A percentile compares a stretch with the other conserved stretches of the same genome.
These are phyloP conservation scores for Plasmodium sp. DNA, from an alignment of 169 alveolate genomes.

Conservation along the genomic window DNA sequence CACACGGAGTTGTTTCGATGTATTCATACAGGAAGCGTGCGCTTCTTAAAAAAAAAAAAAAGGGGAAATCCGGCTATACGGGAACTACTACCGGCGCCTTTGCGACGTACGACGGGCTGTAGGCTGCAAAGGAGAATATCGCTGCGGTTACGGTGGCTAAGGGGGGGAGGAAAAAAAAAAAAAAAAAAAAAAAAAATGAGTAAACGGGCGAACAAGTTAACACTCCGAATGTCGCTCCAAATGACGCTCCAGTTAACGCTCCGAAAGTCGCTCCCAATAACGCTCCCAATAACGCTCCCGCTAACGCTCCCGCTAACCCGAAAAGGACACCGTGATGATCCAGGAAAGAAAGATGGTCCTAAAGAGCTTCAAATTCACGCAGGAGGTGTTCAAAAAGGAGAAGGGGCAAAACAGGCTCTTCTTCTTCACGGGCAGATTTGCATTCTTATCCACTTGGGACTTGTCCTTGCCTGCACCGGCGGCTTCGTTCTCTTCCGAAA, in stretches of 20 bases:
- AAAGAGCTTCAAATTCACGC: conserved; percentile 65
- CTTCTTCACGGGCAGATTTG: background rate
- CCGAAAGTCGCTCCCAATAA: background rate
- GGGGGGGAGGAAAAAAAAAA: conserved; percentile 10
- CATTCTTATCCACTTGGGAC: background rate
- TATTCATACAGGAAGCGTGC: background rate
- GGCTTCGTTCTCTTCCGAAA: background rate
- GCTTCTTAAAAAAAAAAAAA: background rate
- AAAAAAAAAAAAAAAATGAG: background rate
- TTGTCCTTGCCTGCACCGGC: background rate
- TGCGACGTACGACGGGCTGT: conserved; percentile 54
- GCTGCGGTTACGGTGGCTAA: conserved; percentile 70
- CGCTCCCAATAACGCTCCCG: background rate
- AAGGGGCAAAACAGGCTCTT: background rate
- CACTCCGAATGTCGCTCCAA: too few relatives aligned
- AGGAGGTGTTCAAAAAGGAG: conserved; percentile 49
- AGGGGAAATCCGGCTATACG: background rate
- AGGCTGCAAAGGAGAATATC: conserved; percentile 68
- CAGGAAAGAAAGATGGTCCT: conserved; percentile 67
- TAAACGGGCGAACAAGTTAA: background rate
- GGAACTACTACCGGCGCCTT: background rate
- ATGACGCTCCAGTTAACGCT: too few relatives aligned
- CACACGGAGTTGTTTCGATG: background rate
- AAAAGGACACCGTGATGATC: conserved; percentile 71
- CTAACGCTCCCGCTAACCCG: conserved; percentile 17